Evolutionary conservation across 495 filamentous ascomycete genomes (phyloP), one percentile per base, ranked within the genome.

Genomic region (Massariosphaeria phaeospora): DNA sequence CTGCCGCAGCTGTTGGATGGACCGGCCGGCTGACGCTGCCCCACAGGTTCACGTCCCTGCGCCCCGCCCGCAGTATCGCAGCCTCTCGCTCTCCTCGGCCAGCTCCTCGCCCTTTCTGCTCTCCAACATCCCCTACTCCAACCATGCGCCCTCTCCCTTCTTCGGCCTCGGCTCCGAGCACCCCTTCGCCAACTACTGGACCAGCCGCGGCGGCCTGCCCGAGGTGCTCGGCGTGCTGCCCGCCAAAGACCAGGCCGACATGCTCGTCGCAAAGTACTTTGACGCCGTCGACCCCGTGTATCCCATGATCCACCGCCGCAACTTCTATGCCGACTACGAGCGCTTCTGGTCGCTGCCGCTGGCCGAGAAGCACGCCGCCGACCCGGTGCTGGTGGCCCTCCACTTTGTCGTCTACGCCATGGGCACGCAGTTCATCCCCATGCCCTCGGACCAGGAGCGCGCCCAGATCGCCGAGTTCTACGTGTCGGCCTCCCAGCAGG

Each of bases 111-210:
- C 49, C 27, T 81, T 80, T 17, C 74, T 87, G 20, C 74, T 87
- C 20, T 84, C 82, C 44, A 79, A 87, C 65, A 75, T 86, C 5
- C 82, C 84, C 15, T 80, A 80, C 59, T 81, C 83, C 1, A 70
- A 77, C 20, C 77, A 79, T 0, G 76, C 79, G 25, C 76, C 78
- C 13, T 81, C 78, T 35, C 84, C 83, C 48, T 80, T 86, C 33
- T 88, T 86, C 66, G 84, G 81, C n/a, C 74, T 81, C 44, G 77
- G 79, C 15, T 75, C 76, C 4, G 81, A 83, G 67, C 81, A 86
- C 48, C 80, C 81, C 2, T 86, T 84, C 59, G 79, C 80, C 58
- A 88, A 88, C 65, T 88, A 88, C 66, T 88, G 84, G 84, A 88
- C 84, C 6, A 84, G 79, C 59, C 75, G 79, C 42, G 84, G 84